Base-by-base conservation (phyloP, 768 basidiomycete species). In the Tricholoma terreum region DNA sequence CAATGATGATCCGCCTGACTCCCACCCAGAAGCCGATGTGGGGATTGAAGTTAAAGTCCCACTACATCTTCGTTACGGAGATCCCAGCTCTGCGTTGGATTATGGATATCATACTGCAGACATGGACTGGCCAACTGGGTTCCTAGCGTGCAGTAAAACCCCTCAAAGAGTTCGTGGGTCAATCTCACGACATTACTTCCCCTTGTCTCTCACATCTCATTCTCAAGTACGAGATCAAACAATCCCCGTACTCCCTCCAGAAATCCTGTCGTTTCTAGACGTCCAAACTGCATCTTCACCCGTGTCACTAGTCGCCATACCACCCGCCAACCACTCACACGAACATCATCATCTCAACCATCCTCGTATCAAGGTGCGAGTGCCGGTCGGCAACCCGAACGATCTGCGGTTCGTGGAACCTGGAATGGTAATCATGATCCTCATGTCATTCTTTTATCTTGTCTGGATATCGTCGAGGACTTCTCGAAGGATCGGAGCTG, bases 21-120 rank as follows among this genome's bases (percentile, higher is more conserved):
- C 12, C 24, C 9, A 36, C 4, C n/a, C 10, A 11, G 36, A 31
- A 22, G 52, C 22, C 19, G 42, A 56, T 38, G 50, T 30, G 19
- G 61, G 49, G 15, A 6, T 73, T 2, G 64, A 71, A 19, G 68
- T 80, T 10, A 69, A 73, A 24, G 67, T 82, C 10, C 81, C 81
- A 14, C 65, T 82, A 50, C 81, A 82, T 56, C 57, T 78, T 22
- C 76, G 80, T 11, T 82, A 81, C 59, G 79, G 75, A 6, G 55
- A 67, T 17, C 61, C 64, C 21, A 38, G 48, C 35, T 24, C 55
- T 30, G 54, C 61, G n/a, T 36, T 55, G 15, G 48, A 38, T 22
- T 58, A 61, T 30, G 60, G 65, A 6, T 71, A 70, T 51, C 64
- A 71, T 57, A 58, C 61, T 6, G 69, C 69, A 30, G 61, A 65